Base-by-base conservation (phyloP, 2,329 filamentous ascomycete species). In the Neophaeococcomyces mojaviensis region DNA sequence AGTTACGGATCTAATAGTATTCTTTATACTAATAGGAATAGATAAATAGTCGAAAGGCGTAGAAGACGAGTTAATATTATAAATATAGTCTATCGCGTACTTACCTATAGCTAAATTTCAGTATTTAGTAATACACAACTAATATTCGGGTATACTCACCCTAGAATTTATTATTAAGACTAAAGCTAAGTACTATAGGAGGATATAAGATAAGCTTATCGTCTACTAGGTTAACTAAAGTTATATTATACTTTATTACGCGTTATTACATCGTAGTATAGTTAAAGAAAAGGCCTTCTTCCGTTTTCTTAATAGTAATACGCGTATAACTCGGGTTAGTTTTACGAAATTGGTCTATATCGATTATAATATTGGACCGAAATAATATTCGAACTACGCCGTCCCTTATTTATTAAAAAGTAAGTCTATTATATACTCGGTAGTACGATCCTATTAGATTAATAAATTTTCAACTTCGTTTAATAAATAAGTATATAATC, bases 351-450 rank as follows among this genome's bases (percentile, higher is more conserved):
- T 49, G 55, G 38, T 47, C 46, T n/a, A 56, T 48, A 53, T 62
- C 52, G 20, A 62, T 44, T 37, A 63, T 58, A 39, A 63, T 53
- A 49, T 52, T 50, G 44, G 56, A 54, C 28, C 58, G 39, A 39
- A 62, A 42, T 42, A 36, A 48, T 26, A 51, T 46, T 42, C 48
- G 40, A 15, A 58, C 26, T 33, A 46, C 38, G 13, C 49, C 42
- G 19, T 48, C 53, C 46, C 61, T 58, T 10, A 59, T 49, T 37
- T 63, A 59, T 42, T 60, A 55, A 48, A 66, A 67, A 33, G 56
- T 58, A 31, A 46, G 59, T 33, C 63, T 59, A 48, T 58, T 53
- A 51, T 55, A 67, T 39, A 64, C 49, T 43, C 41, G 50, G 52
- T 60, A 50, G 36, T 62, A 49, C 16, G 49, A 52, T 43, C 55